Evolutionary conservation across 2,329 filamentous ascomycete species (phyloP).

Genomic region (Nemania diffusa): DNA sequence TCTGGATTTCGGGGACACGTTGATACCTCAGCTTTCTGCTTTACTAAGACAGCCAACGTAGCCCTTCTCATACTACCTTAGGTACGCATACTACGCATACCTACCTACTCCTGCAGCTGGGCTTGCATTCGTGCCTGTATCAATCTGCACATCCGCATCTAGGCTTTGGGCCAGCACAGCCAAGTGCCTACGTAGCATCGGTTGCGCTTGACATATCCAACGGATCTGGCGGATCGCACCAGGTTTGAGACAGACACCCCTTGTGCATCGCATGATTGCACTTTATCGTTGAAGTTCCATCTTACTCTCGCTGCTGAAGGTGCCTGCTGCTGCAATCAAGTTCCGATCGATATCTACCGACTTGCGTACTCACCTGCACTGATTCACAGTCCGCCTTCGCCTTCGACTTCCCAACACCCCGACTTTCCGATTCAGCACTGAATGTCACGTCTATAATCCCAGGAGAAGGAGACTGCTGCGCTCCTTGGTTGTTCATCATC

Average conservation of each 20-base stretch:
- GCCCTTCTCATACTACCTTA: neutral
- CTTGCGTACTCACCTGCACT: slow-evolving; percentile 9
- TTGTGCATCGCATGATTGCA: slow-evolving; percentile 11
- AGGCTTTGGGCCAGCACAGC: slow-evolving; percentile 15
- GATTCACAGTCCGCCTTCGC: neutral
- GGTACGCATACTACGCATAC: too few relatives aligned
- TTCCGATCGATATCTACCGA: neutral
- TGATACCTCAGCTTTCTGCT: slow-evolving; percentile 5
- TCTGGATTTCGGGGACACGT: slow-evolving; percentile 9
- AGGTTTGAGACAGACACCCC: slow-evolving; percentile 2
- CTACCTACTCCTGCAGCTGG: slow-evolving; percentile 21
- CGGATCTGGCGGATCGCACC: slow-evolving; percentile 10
- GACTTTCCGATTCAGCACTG: slow-evolving; percentile 39
- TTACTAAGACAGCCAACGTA: slow-evolving; percentile 1
- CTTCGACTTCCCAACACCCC: slow-evolving; percentile 22
- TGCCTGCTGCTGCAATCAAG: slow-evolving; percentile 23
- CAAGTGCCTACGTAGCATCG: slow-evolving; percentile 18
- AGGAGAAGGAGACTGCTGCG: slow-evolving; percentile 47
- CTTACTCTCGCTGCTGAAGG: slow-evolving; percentile 3
- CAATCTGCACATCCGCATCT: slow-evolving; percentile 13
- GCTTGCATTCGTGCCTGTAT: slow-evolving; percentile 28
- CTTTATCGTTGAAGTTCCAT: slow-evolving; percentile 8
- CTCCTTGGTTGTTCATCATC: slow-evolving; percentile 40
- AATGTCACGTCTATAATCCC: slow-evolving; percentile 46
- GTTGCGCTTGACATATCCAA: slow-evolving; percentile 12